Conservation (phyloP, 345 rosid species). For the Microthlaspi erraticum region DNA sequence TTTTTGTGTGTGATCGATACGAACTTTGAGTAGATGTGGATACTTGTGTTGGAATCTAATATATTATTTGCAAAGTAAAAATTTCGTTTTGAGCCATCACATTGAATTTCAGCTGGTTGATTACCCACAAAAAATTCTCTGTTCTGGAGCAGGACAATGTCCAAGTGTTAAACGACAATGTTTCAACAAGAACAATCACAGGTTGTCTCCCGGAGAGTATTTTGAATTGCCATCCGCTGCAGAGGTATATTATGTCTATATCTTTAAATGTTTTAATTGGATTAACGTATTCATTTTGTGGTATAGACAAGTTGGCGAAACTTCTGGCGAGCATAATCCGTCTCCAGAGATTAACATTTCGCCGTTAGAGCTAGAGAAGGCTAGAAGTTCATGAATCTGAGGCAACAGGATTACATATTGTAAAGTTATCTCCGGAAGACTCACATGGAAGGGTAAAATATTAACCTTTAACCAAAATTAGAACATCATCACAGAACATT, state of each 20-base stretch:
- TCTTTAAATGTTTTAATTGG: background rate
- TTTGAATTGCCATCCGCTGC: conserved; percentile 9
- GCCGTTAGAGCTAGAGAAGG: conserved; percentile 29
- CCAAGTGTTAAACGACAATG: background rate
- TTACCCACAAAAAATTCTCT: too few relatives aligned
- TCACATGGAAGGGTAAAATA: background rate
- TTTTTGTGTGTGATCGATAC: too few relatives aligned
- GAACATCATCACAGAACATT: background rate
- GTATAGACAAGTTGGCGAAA: conserved; percentile 22
- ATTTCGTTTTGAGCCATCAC: too few relatives aligned
- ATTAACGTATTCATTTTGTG: background rate
- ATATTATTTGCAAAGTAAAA: too few relatives aligned
- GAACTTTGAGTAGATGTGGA: too few relatives aligned
- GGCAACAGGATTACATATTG: background rate
- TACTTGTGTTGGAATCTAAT: too few relatives aligned
- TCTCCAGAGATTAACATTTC: conserved; percentile 7
- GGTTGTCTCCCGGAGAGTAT: conserved; percentile 19
- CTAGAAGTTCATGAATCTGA: conserved; percentile 11
- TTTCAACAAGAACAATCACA: conserved; percentile 5
- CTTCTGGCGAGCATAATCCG: conserved; percentile 24
- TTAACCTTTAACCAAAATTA: too few relatives aligned
- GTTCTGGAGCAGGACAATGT: conserved; percentile 29
- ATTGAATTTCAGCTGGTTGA: too few relatives aligned
- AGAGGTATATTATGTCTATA: conserved; percentile 11
- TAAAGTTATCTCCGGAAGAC: background rate